phyloP scores from a whole-genome alignment of 306 rosid genomes.

The Cicer cuneatum region DNA sequence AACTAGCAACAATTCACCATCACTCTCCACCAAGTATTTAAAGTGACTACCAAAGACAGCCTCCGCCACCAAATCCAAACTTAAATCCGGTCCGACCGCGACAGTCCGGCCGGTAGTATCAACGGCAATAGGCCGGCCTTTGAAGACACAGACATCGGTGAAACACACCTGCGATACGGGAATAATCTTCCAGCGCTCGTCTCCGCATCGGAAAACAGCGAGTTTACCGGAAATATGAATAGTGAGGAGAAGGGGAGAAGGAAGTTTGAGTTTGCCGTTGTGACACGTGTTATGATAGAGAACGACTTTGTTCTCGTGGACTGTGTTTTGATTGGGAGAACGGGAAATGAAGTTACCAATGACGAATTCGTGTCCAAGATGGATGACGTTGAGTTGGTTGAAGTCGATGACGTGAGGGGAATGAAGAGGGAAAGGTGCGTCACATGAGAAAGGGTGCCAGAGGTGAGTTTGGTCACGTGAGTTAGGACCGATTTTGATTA shows the following conservation, averaged over 20 bases:
- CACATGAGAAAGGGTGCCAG: slow-evolving; percentile 28
- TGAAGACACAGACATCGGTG: slow-evolving; percentile 66
- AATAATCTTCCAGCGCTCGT: slow-evolving; percentile 61
- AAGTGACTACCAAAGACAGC: slow-evolving; percentile 83
- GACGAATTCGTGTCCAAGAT: slow-evolving; percentile 63
- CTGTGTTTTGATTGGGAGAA: neutral
- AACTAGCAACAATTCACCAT: slow-evolving; percentile 67
- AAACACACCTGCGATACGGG: slow-evolving; percentile 63
- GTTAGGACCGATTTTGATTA: slow-evolving; percentile 33
- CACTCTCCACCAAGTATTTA: slow-evolving; percentile 70
- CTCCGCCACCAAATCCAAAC: slow-evolving; percentile 51
- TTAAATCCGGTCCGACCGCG: slow-evolving; percentile 46
- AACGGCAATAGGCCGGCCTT: slow-evolving; percentile 60
- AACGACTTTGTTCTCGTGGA: slow-evolving; percentile 71
- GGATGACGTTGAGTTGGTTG: slow-evolving; percentile 36
- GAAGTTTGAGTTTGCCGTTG: neutral
- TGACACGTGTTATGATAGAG: neutral
- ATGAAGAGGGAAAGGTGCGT: slow-evolving; percentile 19
- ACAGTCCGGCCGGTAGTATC: slow-evolving; percentile 69
- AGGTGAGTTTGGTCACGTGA: neutral
- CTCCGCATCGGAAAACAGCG: slow-evolving; percentile 61
- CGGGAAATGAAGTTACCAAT: slow-evolving; percentile 16
- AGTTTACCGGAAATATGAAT: slow-evolving; percentile 80
- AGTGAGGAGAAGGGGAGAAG: slow-evolving; percentile 56
- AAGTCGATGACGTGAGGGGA: slow-evolving; percentile 56